Conservation (phyloP, 495 filamentous ascomycete genomes). For the Podospora australis region DNA sequence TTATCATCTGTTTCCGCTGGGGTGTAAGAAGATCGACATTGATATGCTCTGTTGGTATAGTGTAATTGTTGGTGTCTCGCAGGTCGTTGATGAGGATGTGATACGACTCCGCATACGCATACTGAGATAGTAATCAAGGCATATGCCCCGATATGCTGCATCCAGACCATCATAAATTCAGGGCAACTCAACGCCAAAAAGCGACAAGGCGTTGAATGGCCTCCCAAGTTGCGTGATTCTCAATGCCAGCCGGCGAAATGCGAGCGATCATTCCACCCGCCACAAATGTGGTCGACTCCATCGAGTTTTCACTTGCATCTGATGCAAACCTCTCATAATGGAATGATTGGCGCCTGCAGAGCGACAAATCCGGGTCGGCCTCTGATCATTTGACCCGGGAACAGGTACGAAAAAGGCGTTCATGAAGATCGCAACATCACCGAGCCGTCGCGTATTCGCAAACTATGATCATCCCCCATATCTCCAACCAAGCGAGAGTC, state of each 20-base stretch:
- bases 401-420: neutral
- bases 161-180: too few relatives aligned
- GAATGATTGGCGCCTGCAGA: neutral
- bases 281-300: neutral
- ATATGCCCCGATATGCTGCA: too few relatives aligned
- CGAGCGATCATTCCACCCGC: neutral
- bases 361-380: neutral
- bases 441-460: neutral
- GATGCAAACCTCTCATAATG: neutral
- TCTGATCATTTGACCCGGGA: neutral
- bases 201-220: neutral
- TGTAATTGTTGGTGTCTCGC: neutral
- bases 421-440: conserved; percentile 2
- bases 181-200: neutral
- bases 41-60: too few relatives aligned
- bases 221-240: neutral
- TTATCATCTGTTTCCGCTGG: neutral
- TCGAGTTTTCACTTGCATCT: conserved; percentile 2
- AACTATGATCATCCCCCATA: neutral
- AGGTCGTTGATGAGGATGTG: neutral
- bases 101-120: too few relatives aligned
- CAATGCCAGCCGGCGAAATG: neutral
- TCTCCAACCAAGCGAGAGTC: conserved; percentile 3
- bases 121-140: too few relatives aligned
- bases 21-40: neutral